Conservation (phyloP, 2,329 filamentous ascomycete species). For the Davidsoniella australis region DNA sequence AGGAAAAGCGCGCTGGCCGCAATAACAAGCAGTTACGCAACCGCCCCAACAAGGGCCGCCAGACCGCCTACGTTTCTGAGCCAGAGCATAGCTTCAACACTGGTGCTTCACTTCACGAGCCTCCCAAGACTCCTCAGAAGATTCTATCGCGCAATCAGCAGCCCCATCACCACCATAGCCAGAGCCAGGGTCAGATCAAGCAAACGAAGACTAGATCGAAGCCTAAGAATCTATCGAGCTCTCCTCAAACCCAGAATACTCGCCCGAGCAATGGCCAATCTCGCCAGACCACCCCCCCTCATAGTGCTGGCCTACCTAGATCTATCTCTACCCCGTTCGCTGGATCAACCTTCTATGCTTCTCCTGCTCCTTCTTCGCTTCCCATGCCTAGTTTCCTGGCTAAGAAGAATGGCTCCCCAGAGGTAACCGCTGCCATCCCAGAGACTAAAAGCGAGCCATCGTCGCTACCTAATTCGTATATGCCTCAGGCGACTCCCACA, state of each 20-base stretch:
- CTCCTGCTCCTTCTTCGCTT: constrained; percentile 74
- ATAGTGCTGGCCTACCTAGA: constrained; percentile 8
- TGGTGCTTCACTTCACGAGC: constrained; percentile 10
- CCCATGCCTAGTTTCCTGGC: constrained; percentile 79
- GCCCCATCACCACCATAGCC: constrained; percentile 20
- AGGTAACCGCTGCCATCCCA: not conserved
- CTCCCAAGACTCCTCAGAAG: constrained; percentile 33
- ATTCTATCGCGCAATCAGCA: constrained; percentile 17
- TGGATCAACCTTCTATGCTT: constrained; percentile 86
- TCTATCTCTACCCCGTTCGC: constrained; percentile 49
- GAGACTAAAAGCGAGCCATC: constrained; percentile 1
- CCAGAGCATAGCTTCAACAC: constrained; percentile 25
- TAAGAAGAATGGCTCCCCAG: constrained; percentile 24
- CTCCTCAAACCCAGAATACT: constrained; percentile 27
- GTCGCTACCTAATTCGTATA: not conserved
- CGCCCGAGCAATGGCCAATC: constrained; percentile 24
- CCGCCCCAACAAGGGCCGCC: constrained; percentile 16
- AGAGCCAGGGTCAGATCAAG: constrained; percentile 14
- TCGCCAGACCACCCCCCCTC: constrained; percentile 11
- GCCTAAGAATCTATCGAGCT: constrained; percentile 17
- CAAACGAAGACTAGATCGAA: constrained; percentile 11
- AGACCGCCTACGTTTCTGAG: constrained; percentile 43
- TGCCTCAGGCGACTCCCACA: constrained; percentile 1
- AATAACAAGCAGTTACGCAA: constrained; percentile 22
- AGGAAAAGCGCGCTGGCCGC: constrained; percentile 22